phyloP scores from a whole-genome alignment of 2,329 filamentous ascomycete species.

The Aureobasidium sp. region DNA sequence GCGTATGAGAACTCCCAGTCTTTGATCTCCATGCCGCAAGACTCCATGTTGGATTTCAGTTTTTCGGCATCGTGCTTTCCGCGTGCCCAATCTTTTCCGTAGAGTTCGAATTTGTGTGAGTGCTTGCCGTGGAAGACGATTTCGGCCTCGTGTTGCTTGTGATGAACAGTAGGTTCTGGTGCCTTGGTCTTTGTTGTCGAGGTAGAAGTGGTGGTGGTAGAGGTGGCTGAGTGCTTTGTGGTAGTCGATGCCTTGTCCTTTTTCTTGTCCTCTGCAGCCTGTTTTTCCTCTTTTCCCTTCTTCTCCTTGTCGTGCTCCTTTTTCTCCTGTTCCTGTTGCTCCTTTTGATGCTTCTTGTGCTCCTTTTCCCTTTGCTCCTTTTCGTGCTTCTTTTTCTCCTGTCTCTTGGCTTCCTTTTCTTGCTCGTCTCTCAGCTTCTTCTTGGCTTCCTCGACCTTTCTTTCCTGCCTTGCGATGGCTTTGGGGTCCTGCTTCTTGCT shows the following conservation, averaged over 20 bases:
- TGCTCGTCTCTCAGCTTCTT: not conserved
- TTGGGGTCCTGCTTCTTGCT: not conserved
- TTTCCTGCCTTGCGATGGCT: not conserved
- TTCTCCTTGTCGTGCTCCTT: not conserved
- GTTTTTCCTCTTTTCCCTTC: not conserved
- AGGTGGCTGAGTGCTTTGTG: too few relatives aligned
- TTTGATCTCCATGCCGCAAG: not conserved
- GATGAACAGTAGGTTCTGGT: not conserved
- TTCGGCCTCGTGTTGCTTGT: not conserved
- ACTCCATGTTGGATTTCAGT: not conserved
- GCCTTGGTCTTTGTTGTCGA: not conserved
- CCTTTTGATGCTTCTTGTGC: not conserved
- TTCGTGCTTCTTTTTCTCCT: not conserved
- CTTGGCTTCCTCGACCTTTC: not conserved
- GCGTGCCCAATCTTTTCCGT: not conserved
- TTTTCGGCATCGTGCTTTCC: not conserved
- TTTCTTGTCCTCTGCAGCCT: not conserved
- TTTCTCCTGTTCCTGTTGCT: not conserved
- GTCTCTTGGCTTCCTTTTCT: not conserved
- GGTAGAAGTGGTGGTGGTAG: not conserved
- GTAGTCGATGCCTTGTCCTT: not conserved
- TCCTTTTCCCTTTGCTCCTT: not conserved
- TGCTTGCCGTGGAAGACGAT: not conserved
- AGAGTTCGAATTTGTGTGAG: not conserved
- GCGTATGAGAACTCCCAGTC: not conserved